Base-by-base conservation (phyloP, 441 rosid genomes). In the Oxalis stricta region DNA sequence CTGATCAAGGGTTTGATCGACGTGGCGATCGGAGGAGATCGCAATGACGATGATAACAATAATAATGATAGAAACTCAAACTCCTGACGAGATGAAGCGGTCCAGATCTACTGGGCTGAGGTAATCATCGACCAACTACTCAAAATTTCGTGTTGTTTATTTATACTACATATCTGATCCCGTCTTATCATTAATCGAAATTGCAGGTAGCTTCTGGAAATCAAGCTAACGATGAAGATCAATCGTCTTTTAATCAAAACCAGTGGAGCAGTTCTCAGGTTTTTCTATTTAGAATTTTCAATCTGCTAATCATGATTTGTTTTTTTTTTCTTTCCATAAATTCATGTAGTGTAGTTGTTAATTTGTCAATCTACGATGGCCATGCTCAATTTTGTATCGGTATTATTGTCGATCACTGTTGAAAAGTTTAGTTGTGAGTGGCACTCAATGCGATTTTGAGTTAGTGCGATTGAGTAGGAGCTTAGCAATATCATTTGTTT, bases 101-200 rank as follows among this genome's bases (percentile, higher is more conserved):
- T 64, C 87, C 55, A 70, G 85, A 77, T 82, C 91, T 50, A 62
- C 64, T 82, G 97, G 95, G 87, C 95, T 12, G 43, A 79, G 75
- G 94, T 75, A 8, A 5, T 65, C 41, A 12, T 10, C 21, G 18
- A 21, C n/a, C n/a, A n/a, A n/a, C n/a, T n/a, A n/a, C n/a, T n/a
- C n/a, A n/a, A n/a, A n/a, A n/a, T n/a, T n/a, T n/a, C n/a, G n/a
- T n/a, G n/a, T n/a, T n/a, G n/a, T n/a, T n/a, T n/a, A n/a, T n/a
- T n/a, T n/a, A n/a, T n/a, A n/a, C n/a, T 24, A 7, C 7, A 40
- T 30, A 24, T n/a, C 16, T 33, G 34, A 13, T 18, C 4, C 35
- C 19, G 5, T 39, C 36, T 5, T 12, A 3, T 18, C 18, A 15
- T 23, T 46, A 18, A 40, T 49, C 26, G 23, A 38, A 28, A 44